Conservation (phyloP, 495 filamentous ascomycete species). For the Evansstolkia leycettana region DNA sequence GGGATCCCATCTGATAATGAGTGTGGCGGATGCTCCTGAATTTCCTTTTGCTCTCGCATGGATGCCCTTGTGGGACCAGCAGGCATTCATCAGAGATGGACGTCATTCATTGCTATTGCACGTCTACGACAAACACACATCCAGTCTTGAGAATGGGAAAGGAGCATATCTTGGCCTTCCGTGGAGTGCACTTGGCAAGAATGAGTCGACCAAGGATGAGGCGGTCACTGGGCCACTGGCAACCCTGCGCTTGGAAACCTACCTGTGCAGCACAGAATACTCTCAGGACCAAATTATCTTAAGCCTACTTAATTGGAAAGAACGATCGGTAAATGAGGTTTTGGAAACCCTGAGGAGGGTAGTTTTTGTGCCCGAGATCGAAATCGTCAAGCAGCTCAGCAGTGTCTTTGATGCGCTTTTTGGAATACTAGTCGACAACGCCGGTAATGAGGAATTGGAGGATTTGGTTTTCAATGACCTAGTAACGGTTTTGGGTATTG, state of each 20-base stretch:
- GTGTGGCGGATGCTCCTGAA: conserved; percentile 68
- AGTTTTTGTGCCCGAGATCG: conserved; percentile 90
- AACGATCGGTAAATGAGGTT: conserved; percentile 55
- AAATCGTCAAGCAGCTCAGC: conserved; percentile 84
- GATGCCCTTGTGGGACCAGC: conserved; percentile 87
- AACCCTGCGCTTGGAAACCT: conserved; percentile 66
- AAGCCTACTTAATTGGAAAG: conserved; percentile 75
- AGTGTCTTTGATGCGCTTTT: conserved; percentile 92
- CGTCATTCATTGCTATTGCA: conserved; percentile 73
- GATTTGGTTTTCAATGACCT: conserved; percentile 86
- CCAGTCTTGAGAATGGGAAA: conserved; percentile 42
- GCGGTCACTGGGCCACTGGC: conserved; percentile 63
- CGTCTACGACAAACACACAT: conserved; percentile 79
- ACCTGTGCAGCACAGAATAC: conserved; percentile 90
- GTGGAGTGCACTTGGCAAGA: conserved; percentile 57
- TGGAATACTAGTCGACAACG: conserved; percentile 75
- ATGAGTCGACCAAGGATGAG: conserved; percentile 57
- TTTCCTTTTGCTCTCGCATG: conserved; percentile 83
- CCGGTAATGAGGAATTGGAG: conserved; percentile 81
- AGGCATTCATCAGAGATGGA: conserved; percentile 84
- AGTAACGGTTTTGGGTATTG: conserved; percentile 81
- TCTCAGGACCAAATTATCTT: conserved; percentile 87
- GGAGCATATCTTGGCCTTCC: conserved; percentile 78
- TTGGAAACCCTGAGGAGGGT: conserved; percentile 65
- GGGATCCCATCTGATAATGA: conserved; percentile 79